Base-by-base conservation (phyloP, 192 early-diverging fungal genomes). In the Linderina pennispora region DNA sequence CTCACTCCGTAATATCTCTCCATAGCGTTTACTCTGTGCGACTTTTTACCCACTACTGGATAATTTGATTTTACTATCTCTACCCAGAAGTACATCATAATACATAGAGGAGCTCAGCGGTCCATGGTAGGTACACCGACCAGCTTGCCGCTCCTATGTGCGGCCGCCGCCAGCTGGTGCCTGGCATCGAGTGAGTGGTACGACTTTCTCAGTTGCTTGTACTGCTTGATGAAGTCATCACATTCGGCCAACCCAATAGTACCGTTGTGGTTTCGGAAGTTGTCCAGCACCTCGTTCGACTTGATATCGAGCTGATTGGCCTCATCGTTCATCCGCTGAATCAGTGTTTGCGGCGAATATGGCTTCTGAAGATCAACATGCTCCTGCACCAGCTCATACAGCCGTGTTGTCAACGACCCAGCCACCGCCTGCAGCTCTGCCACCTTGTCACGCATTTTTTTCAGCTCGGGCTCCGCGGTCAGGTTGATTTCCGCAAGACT, bases 361-460 rank as follows among this genome's bases (percentile, higher is more conserved):
- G 64, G 72, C 36, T 75, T 75, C 34, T 64, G 55, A 45, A 63
- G 31, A 48, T 67, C 65, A 20, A 63, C 26, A 20, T 75, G 72
- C 39, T 62, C 60, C 40, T 75, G 65, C 9, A 75, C 65, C 40
- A 64, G 43, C 47, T 75, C 72, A 36, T 75, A 75, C 14, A 75
- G 48, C 15, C 60, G 16, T 2, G 72, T 58, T 0, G 72, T 75
- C 26, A 75, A 32, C 41, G 72, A 75, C 40, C 61, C 64, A 10
- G 65, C 60, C 53, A 75, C 60, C 60, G 64, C 57, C 36, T 75
- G 72, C 9, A 62, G 53, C 39, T 75, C 72, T 2, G 65, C 60
- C 19, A 75, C 65, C 15, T 52, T 61, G 18, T 75, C 64, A 14
- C 72, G 36, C 56, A 75, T 62, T 36, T 55, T 55, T 15, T 55